Conservation (phyloP, 148 eudicot species). For the Vaccinium vitisidaea region DNA sequence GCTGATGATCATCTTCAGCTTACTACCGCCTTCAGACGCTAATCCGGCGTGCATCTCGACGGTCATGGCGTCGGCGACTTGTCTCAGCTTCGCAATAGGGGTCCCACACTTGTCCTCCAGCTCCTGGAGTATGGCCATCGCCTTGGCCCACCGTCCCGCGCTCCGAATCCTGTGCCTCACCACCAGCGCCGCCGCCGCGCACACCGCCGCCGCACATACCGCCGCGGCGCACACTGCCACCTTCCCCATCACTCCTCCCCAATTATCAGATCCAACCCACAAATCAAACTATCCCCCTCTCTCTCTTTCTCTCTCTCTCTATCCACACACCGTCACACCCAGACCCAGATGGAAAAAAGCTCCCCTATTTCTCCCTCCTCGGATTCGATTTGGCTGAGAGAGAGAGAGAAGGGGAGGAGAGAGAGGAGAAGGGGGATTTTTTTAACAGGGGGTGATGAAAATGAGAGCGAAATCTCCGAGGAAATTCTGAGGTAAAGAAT, state of each 20-base stretch:
- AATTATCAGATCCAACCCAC: conserved; percentile 4
- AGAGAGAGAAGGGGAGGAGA: not conserved
- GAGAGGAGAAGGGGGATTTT: not conserved
- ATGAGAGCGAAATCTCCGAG: conserved; percentile 3
- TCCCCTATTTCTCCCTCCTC: not conserved
- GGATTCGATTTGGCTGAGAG: not conserved
- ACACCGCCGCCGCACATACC: conserved; percentile 44
- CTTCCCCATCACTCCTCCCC: conserved; percentile 49
- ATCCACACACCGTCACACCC: too few relatives aligned
- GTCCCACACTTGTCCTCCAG: conserved; percentile 61
- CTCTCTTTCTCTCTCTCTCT: not conserved
- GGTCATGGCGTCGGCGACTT: conserved; percentile 80
- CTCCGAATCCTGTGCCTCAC: conserved; percentile 49
- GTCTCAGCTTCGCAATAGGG: conserved; percentile 48
- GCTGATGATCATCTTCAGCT: conserved; percentile 86
- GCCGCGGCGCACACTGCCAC: conserved; percentile 55
- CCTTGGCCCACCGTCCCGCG: conserved; percentile 46
- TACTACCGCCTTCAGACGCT: conserved; percentile 80
- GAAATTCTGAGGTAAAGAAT: conserved; percentile 5
- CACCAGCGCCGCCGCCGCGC: conserved; percentile 58
- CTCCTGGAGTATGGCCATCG: conserved; percentile 53
- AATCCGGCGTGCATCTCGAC: conserved; percentile 95
- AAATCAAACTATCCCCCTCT: not conserved
- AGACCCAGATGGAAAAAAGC: not conserved
- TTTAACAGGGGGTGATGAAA: not conserved